Evolutionary conservation across 805 yeast species (phyloP).

Genomic region (Yarrowia yakushimensis): DNA sequence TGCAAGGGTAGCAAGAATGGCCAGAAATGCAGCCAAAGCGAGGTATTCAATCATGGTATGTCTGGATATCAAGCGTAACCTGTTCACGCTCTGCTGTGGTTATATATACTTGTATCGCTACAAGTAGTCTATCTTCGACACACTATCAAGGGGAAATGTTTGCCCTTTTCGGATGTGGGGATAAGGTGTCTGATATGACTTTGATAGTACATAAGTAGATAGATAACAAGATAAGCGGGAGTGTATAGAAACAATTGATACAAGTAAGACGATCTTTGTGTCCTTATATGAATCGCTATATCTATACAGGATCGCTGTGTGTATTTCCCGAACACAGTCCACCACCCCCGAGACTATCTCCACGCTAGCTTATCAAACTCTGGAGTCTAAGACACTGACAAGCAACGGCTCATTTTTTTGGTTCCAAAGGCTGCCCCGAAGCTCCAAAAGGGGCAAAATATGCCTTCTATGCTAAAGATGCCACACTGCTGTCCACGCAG

Average conservation of each 20-base stretch:
- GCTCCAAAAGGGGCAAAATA: conserved; percentile 5
- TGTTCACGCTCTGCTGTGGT: background rate
- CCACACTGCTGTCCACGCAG: background rate
- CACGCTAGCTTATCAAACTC: conserved; percentile 17
- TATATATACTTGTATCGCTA: background rate
- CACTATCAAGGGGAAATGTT: conserved; percentile 19
- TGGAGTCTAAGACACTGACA: conserved; percentile 5
- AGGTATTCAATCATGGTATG: background rate
- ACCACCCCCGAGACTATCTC: too few species aligned
- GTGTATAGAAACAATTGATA: background rate
- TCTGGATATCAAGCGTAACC: background rate
- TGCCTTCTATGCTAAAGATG: too few species aligned
- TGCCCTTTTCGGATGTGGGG: conserved; percentile 23
- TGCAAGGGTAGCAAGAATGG: background rate
- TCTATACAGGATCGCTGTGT: too few species aligned
- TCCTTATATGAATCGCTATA: too few species aligned
- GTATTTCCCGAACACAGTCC: too few species aligned
- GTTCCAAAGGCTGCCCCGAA: background rate
- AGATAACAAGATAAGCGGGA: background rate
- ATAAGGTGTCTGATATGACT: conserved; percentile 9
- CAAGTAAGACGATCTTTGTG: background rate
- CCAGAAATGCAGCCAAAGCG: background rate
- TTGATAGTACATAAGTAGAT: background rate
- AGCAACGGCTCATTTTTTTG: too few species aligned
- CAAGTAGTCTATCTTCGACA: background rate